Conservation (phyloP, 345 rosid genomes). For the Pelargonium nanum region DNA sequence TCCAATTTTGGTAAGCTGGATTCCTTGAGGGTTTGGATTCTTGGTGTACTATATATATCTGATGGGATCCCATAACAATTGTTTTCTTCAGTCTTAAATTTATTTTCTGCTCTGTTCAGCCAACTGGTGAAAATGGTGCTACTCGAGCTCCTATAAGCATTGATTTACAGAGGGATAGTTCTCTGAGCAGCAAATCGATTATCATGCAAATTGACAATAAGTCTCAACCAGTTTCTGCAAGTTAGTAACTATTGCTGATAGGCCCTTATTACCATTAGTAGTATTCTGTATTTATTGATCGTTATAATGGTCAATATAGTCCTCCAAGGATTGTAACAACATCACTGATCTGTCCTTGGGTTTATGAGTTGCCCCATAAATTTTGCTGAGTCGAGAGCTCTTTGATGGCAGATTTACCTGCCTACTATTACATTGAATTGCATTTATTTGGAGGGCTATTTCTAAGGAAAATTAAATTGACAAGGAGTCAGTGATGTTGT, state of each 20-base stretch:
- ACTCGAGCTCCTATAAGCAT: slow-evolving; percentile 86
- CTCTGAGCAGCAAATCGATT: slow-evolving; percentile 72
- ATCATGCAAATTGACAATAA: slow-evolving; percentile 81
- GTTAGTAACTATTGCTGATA: slow-evolving; percentile 24
- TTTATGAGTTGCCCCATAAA: not conserved
- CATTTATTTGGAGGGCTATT: not conserved
- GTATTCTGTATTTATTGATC: not conserved
- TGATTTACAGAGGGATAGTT: slow-evolving; percentile 57
- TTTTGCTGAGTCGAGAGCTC: not conserved
- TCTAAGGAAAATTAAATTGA: not conserved
- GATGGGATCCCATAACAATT: not conserved
- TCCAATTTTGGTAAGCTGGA: slow-evolving; percentile 65
- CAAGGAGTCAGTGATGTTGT: not conserved
- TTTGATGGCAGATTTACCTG: not conserved
- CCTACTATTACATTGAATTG: too few relatives aligned
- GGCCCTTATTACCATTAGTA: not conserved
- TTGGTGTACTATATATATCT: not conserved
- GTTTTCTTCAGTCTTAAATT: not conserved
- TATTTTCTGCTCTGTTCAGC: slow-evolving; percentile 31
- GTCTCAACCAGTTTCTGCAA: slow-evolving; percentile 86
- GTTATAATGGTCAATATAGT: not conserved
- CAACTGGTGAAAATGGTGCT: slow-evolving; percentile 97
- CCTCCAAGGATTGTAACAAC: not conserved
- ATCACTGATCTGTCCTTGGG: not conserved
- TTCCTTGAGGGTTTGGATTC: not conserved